Percentiles rank a stretch among this genome's conserved stretches.
phyloP scores from a whole-genome alignment of 169 alveolate species.

The Eimeria necatrix region DNA sequence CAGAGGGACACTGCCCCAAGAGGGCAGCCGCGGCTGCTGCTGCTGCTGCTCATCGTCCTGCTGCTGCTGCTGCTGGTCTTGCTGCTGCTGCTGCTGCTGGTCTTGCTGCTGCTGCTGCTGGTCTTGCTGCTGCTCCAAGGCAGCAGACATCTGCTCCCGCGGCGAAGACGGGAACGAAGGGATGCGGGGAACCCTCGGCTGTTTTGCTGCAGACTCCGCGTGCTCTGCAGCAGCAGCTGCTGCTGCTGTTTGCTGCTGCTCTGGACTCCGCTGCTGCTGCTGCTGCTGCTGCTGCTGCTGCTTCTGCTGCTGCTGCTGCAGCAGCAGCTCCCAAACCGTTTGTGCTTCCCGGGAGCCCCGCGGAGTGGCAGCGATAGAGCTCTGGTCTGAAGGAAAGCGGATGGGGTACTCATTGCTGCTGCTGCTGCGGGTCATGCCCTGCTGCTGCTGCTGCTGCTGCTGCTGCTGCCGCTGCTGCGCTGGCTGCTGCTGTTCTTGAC shows the following conservation, averaged over 20 bases:
- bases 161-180: slow-evolving; percentile 51
- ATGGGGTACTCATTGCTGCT: not conserved
- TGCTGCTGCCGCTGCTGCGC: not conserved
- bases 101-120: not conserved
- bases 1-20: not conserved
- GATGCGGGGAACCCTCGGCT: not conserved
- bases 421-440: not conserved
- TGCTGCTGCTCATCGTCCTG: too few relatives aligned
- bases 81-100: not conserved
- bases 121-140: not conserved
- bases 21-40: too few relatives aligned
- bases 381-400: slow-evolving; percentile 45
- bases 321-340: not conserved
- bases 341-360: not conserved
- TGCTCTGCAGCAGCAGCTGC: not conserved
- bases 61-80: too few relatives aligned
- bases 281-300: slow-evolving; percentile 45
- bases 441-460: slow-evolving; percentile 49
- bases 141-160: not conserved
- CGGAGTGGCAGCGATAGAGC: slow-evolving; percentile 9
- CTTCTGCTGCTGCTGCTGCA: slow-evolving; percentile 2
- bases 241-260: not conserved
- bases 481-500: not conserved
- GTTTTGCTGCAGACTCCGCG: not conserved
- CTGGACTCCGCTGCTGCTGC: slow-evolving; percentile 4